Evolutionary conservation across 1,284 basidiomycete species (phyloP).

Genomic region (Trichosporon faecale): DNA sequence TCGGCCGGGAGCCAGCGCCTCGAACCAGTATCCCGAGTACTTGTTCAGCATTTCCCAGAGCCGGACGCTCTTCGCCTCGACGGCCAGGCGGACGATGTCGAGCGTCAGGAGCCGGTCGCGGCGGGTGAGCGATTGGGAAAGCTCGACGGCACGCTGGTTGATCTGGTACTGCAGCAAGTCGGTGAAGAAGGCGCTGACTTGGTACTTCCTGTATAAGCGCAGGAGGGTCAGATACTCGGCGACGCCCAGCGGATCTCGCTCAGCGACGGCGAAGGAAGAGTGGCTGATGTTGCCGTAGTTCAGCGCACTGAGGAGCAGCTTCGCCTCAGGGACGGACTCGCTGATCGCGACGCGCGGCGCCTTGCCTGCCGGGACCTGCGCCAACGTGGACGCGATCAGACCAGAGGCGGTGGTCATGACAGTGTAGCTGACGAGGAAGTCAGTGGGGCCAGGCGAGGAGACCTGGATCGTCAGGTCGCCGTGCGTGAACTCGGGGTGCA

Average conservation of each 20-base stretch:
- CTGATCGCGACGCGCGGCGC: background rate
- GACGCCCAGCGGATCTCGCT: background rate
- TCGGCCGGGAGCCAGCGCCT: background rate
- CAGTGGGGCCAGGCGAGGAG: background rate
- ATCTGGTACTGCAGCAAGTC: constrained; percentile 9
- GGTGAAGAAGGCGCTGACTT: background rate
- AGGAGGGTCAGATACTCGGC: background rate
- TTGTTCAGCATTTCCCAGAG: constrained; percentile 10
- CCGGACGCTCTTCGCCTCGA: background rate
- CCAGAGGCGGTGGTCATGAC: background rate
- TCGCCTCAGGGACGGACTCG: background rate
- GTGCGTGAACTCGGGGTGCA: constrained; percentile 1
- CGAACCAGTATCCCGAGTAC: constrained; percentile 1
- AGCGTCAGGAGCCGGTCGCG: background rate
- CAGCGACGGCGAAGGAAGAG: background rate
- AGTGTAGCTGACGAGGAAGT: constrained; percentile 1
- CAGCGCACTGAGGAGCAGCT: background rate
- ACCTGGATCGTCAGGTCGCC: constrained; percentile 8
- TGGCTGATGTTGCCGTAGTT: constrained; percentile 11
- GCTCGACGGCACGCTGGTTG: constrained; percentile 5
- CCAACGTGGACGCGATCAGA: background rate
- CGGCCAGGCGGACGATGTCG: background rate
- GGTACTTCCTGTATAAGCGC: constrained; percentile 3
- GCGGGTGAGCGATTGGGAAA: background rate
- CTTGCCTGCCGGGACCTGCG: background rate